Conservation (phyloP, 208 protist genomes). For the Acanthamoeba lenticulata region DNA sequence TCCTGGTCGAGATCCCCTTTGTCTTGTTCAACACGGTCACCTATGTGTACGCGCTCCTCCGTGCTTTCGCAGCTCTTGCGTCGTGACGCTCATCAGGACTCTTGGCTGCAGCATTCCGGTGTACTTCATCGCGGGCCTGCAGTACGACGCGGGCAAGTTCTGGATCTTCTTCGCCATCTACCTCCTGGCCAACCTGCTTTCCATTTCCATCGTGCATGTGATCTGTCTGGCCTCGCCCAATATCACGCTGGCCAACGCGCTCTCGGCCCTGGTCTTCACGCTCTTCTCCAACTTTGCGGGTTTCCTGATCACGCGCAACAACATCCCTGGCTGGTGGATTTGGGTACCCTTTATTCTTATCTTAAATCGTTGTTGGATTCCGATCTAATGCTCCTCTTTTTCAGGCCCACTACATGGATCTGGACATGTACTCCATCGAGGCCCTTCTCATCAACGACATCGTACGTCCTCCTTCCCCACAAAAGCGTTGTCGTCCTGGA, state of each 20-base stretch:
- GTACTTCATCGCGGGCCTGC: no score
- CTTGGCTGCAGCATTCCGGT: conserved; percentile 16
- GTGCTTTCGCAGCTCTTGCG: no score
- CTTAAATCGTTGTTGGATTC: background rate
- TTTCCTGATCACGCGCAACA: conserved; percentile 66
- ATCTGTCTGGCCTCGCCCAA: conserved; percentile 56
- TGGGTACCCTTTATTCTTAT: background rate
- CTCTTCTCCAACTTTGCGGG: conserved; percentile 74
- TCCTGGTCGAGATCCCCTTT: conserved; percentile 29
- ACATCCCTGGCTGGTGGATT: conserved; percentile 49
- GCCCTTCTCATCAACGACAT: conserved; percentile 25
- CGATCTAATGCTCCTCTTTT: background rate
- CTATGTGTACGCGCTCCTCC: background rate
- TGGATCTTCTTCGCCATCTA: conserved; percentile 61
- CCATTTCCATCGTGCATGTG: conserved; percentile 53
- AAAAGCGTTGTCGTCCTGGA: no score
- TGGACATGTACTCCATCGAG: conserved; percentile 40
- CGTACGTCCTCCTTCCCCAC: no score
- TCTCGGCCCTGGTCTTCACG: conserved; percentile 53
- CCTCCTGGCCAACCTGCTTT: conserved; percentile 64
- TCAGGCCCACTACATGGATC: background rate
- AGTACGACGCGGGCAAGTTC: no score
- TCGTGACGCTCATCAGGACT: background rate
- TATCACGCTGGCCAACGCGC: conserved; percentile 64
- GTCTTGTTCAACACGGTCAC: conserved; percentile 6